Conservation (phyloP, 495 filamentous ascomycete genomes). For the Amniculicola lignicola region DNA sequence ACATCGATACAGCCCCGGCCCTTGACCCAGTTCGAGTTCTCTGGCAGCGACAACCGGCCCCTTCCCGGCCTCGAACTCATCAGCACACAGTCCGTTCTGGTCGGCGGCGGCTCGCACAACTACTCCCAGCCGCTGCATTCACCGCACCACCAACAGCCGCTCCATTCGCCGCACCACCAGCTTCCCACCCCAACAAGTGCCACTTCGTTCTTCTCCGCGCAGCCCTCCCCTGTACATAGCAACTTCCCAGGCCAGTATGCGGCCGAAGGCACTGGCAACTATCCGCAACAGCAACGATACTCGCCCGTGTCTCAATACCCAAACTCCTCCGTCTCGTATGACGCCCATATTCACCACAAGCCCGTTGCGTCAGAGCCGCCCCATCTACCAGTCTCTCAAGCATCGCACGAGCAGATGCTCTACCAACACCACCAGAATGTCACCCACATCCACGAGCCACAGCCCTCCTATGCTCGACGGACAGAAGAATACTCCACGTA, state of each 20-base stretch:
- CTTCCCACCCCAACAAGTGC: slow-evolving; percentile 28
- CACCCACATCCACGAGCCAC: slow-evolving; percentile 8
- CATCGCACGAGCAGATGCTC: slow-evolving; percentile 16
- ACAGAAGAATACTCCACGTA: slow-evolving; percentile 25
- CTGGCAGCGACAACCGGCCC: slow-evolving; percentile 8
- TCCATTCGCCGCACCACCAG: slow-evolving; percentile 27
- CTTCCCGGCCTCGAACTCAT: slow-evolving; percentile 7
- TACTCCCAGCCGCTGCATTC: slow-evolving; percentile 26
- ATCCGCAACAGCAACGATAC: slow-evolving; percentile 16
- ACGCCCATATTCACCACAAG: slow-evolving; percentile 17
- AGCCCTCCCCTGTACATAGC: slow-evolving; percentile 17
- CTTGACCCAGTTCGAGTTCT: slow-evolving; percentile 24
- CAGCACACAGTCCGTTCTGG: slow-evolving; percentile 2
- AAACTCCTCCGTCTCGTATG: slow-evolving; percentile 24
- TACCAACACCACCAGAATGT: slow-evolving; percentile 19
- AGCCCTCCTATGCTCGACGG: slow-evolving; percentile 11
- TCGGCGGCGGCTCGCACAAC: slow-evolving; percentile 1
- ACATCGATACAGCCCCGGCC: slow-evolving; percentile 22
- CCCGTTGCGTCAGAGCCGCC: slow-evolving; percentile 15
- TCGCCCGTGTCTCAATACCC: slow-evolving; percentile 17
- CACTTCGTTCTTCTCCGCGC: slow-evolving; percentile 23
- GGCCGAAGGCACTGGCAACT: slow-evolving; percentile 3
- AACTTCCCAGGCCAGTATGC: slow-evolving; percentile 10
- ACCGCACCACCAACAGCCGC: slow-evolving; percentile 21
- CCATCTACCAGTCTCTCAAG: slow-evolving; percentile 15